A percentile compares a stretch with the other conserved stretches of the same genome.
Evolutionary conservation across 305 asterid species (phyloP).

Genomic region (Rubia peregrina): DNA sequence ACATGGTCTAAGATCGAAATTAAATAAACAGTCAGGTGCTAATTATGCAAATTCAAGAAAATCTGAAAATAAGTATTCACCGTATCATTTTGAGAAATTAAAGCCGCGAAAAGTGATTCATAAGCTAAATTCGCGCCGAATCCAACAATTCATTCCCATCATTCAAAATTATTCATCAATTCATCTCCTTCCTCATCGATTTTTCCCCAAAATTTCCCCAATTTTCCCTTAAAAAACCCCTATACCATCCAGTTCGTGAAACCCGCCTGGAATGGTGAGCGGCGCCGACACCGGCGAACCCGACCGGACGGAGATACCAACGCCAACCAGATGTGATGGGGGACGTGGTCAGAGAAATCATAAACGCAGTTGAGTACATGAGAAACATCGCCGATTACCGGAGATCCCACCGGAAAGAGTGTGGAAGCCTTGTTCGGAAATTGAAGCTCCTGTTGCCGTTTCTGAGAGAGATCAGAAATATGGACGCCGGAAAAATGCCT

Average conservation of each 20-base stretch:
- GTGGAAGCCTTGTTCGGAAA: constrained; percentile 46
- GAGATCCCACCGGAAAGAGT: constrained; percentile 58
- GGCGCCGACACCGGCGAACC: constrained; percentile 13
- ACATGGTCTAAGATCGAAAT: too few relatives aligned
- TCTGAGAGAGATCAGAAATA: constrained; percentile 50
- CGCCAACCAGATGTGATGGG: constrained; percentile 3
- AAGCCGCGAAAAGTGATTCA: constrained; percentile 8
- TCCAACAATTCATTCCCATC: background rate
- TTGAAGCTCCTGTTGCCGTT: constrained; percentile 50
- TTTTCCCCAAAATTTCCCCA: background rate
- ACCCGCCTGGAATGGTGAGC: constrained; percentile 22
- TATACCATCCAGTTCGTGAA: background rate
- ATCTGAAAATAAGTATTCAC: too few relatives aligned
- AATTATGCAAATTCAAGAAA: too few relatives aligned
- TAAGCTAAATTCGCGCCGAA: background rate
- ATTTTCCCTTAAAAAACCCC: background rate
- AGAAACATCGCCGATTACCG: constrained; percentile 49
- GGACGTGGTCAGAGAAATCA: constrained; percentile 42
- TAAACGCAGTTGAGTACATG: constrained; percentile 38
- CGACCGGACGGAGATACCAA: constrained; percentile 21
- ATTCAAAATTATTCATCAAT: background rate
- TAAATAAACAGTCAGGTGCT: too few relatives aligned
- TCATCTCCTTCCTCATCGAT: background rate
- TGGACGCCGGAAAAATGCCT: constrained; percentile 25
- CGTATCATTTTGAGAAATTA: background rate